These are phyloP conservation scores for Penicillium sp. DNA, from an alignment of 2,329 filamentous ascomycete genomes.

Conservation along the genomic window DNA sequence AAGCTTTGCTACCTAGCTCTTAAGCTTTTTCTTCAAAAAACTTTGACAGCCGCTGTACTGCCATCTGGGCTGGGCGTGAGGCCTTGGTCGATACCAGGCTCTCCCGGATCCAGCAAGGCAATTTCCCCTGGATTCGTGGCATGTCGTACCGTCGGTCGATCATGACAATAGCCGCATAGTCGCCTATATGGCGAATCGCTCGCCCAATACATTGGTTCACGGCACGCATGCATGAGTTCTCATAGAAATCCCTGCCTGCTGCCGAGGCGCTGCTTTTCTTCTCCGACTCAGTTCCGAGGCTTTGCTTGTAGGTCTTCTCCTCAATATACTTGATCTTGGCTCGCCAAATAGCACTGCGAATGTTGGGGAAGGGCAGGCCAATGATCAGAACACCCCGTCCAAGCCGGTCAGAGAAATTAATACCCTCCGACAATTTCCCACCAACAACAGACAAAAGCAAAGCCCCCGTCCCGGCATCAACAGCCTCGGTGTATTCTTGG, in stretches of 20 bases:
- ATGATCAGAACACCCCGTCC: conserved; percentile 89
- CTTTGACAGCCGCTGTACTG: conserved; percentile 30
- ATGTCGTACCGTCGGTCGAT: conserved; percentile 77
- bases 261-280: conserved; percentile 41
- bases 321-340: conserved; percentile 87
- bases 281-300: conserved; percentile 27
- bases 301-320: conserved; percentile 47
- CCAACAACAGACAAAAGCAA: conserved; percentile 87
- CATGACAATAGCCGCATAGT: conserved; percentile 88
- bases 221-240: conserved; percentile 93
- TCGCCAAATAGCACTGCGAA: conserved; percentile 85
- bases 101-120: conserved; percentile 83
- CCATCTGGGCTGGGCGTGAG: conserved; percentile 24
- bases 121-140: conserved; percentile 68
- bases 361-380: conserved; percentile 88
- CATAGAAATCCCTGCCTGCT: conserved; percentile 75
- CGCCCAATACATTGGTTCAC: conserved; percentile 96
- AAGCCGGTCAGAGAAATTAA: conserved; percentile 91
- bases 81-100: conserved; percentile 51
- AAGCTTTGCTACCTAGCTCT: conserved; percentile 1
- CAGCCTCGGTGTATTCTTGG: conserved; percentile 66
- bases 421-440: conserved; percentile 93
- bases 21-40: conserved; percentile 32
- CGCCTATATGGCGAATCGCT: conserved; percentile 80
- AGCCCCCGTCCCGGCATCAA: conserved; percentile 64